Evolutionary conservation across 768 basidiomycete genomes (phyloP).

Genomic region (Leucocoprinus birnbaumii): DNA sequence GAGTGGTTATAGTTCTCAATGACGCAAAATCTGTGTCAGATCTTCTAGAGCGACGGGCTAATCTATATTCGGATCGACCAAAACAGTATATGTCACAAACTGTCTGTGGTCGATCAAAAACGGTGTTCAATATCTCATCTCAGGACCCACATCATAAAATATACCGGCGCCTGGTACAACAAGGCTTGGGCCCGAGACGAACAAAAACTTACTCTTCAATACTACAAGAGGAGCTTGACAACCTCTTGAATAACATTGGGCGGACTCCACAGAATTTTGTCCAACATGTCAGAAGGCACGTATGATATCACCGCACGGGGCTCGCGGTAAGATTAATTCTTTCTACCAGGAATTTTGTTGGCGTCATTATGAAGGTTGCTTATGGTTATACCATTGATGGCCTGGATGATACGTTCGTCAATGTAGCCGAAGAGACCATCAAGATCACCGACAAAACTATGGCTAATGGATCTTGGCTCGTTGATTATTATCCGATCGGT

Average conservation of each 20-base stretch:
- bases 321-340: not conserved
- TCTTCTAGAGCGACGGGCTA: constrained; percentile 48
- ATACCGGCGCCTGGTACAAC: constrained; percentile 39
- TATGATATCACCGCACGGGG: too few species aligned
- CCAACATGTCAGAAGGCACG: constrained; percentile 36
- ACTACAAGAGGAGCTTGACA: constrained; percentile 31
- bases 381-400: constrained; percentile 37
- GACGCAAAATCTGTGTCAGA: constrained; percentile 38
- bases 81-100: constrained; percentile 40
- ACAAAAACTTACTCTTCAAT: constrained; percentile 26
- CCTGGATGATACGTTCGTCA: constrained; percentile 34
- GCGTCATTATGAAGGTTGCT: constrained; percentile 40
- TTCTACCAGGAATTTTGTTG: constrained; percentile 30
- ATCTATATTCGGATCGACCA: constrained; percentile 56
- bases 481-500: constrained; percentile 40
- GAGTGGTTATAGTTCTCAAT: constrained; percentile 48
- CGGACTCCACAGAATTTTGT: constrained; percentile 27
- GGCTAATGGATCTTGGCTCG: constrained; percentile 40
- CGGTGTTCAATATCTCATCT: constrained; percentile 43
- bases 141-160: constrained; percentile 31
- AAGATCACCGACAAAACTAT: constrained; percentile 38
- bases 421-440: constrained; percentile 34
- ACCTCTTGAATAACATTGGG: constrained; percentile 30
- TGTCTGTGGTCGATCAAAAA: constrained; percentile 36
- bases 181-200: constrained; percentile 32